These are phyloP conservation scores for Hirschfeldia incana DNA, from an alignment of 345 rosid genomes.

Conservation along the genomic window DNA sequence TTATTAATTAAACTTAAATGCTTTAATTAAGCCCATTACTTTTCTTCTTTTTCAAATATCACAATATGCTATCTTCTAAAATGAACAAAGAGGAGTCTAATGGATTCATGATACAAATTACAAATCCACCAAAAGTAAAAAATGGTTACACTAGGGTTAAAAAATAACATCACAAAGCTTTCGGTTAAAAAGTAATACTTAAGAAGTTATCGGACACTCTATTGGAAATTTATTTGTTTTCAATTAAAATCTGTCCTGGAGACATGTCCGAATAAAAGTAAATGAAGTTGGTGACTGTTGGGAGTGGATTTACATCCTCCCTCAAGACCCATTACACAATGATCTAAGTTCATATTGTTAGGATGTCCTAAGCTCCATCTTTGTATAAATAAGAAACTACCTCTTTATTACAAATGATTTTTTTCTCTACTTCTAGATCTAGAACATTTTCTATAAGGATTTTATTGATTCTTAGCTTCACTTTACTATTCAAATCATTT, in stretches of 20 bases:
- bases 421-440: too few relatives aligned
- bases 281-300: slow-evolving; percentile 33
- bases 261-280: slow-evolving; percentile 22
- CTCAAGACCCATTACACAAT: too few relatives aligned
- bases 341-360: too few relatives aligned
- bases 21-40: background rate
- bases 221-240: background rate
- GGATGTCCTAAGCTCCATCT: too few relatives aligned
- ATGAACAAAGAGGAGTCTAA: background rate
- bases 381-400: too few relatives aligned
- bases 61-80: too few relatives aligned
- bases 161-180: background rate
- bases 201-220: background rate
- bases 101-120: background rate
- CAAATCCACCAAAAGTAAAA: background rate
- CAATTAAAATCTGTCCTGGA: slow-evolving; percentile 6
- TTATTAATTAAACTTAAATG: background rate
- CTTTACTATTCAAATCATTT: too few relatives aligned
- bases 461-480: too few relatives aligned
- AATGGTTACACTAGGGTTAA: background rate
- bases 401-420: too few relatives aligned
- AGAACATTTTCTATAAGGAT: too few relatives aligned
- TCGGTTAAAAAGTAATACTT: background rate
- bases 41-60: too few relatives aligned
- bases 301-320: too few relatives aligned